phyloP scores from a whole-genome alignment of 202 grass and related monocot genomes.

The Musa balbisiana region DNA sequence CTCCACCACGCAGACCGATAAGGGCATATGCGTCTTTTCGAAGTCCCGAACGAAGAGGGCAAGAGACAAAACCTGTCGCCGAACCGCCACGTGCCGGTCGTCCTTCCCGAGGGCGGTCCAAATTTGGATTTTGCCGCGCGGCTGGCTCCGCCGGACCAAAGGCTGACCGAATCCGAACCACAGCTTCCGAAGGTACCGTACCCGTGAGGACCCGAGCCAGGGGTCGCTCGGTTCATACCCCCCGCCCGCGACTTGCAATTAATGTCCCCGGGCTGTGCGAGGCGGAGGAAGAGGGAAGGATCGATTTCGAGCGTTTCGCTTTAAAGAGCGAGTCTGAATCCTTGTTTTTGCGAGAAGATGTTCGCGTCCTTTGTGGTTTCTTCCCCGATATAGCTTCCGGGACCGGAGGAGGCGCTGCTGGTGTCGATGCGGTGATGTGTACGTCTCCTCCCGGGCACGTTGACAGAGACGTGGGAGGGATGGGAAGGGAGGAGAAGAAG shows the following conservation, averaged over 20 bases:
- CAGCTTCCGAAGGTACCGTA: background rate
- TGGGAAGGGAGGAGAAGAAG: background rate
- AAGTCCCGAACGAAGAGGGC: too few species aligned
- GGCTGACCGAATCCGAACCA: background rate
- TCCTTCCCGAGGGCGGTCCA: background rate
- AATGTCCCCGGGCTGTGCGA: background rate
- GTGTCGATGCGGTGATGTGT: background rate
- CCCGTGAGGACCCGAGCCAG: background rate
- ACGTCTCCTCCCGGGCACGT: background rate
- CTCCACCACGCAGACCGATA: background rate
- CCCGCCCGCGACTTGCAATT: too few species aligned
- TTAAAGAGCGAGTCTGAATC: background rate
- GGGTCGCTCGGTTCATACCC: background rate
- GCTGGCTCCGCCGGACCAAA: background rate
- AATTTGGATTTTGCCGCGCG: slow-evolving; percentile 33
- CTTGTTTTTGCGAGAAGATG: background rate
- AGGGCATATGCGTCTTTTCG: background rate
- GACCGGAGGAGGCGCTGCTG: slow-evolving; percentile 1
- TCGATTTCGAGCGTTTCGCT: background rate
- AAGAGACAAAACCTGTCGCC: background rate
- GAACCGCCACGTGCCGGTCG: slow-evolving; percentile 11
- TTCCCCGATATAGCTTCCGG: background rate
- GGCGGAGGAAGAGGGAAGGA: background rate
- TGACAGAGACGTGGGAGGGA: background rate
- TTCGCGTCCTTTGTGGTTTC: background rate